Base-by-base conservation (phyloP, 805 yeast species). In the Barnettozyma populi region DNA sequence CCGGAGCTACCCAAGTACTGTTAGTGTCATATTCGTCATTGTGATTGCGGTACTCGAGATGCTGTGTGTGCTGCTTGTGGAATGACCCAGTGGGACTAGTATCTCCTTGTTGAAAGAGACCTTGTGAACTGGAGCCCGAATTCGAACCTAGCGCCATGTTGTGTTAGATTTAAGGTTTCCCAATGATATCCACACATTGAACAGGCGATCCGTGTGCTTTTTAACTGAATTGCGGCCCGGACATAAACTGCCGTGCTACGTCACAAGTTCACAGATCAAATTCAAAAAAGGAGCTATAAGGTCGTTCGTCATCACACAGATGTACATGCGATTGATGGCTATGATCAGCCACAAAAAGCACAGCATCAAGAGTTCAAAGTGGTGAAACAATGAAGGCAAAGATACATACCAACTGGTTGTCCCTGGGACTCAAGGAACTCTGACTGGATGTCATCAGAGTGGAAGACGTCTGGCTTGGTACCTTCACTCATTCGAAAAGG, bases 371-470 rank as follows among this genome's bases (percentile, higher is more conserved):
- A 37, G 41, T 20, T 37, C 27, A 23, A 18, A 23, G 21, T n/a
- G 35, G n/a, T n/a, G 32, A 23, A 39, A 19, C 37, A 44, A n/a
- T 27, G 36, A 23, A 36, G 10, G 27, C 27, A 36, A 27, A 20
- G 23, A 23, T 5, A 59, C 63, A 55, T 51, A 59, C 63, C 63
- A 31, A 57, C 63, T 48, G 64, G 61, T 31, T 46, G 41, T 42
- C 62, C 58, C 24, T 44, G 43, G 29, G 51, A 55, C 25, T 56
- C 63, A 10, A 60, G 48, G 51, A 24, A 60, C 48, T 59, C 64
- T 5, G 63, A 59, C 36, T 56, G 54, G 42, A 60, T 60, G 50
- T 60, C 64, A 44, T 60, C 64, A 9, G 64, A 59, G 48, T 60
- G 63, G 52, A 60, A 57, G 25, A 57, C 52, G 50, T 59, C 63